Percentiles rank a stretch among this genome's conserved stretches.
phyloP scores from a whole-genome alignment of 139 green algal species.

The Zygnema circumcarinatum region DNA sequence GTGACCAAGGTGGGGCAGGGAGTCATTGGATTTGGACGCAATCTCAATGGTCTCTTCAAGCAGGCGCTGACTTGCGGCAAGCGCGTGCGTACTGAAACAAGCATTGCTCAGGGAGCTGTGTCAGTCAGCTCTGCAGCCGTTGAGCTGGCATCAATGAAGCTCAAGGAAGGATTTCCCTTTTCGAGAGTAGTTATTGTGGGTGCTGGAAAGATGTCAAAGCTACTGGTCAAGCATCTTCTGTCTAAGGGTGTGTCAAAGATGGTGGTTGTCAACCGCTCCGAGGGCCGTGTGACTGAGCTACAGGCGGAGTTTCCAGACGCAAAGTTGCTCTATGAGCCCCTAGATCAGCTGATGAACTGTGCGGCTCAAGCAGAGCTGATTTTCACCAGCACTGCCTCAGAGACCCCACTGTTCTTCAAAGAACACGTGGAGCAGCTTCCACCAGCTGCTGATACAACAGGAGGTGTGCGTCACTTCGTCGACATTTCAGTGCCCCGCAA shows the following conservation, averaged over 20 bases:
- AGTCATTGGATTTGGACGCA: slow-evolving; percentile 88
- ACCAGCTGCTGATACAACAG: slow-evolving; percentile 69
- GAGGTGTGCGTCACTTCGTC: slow-evolving; percentile 89
- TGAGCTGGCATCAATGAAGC: slow-evolving; percentile 96
- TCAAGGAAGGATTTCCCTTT: slow-evolving; percentile 85
- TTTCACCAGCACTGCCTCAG: slow-evolving; percentile 83
- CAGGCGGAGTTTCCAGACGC: slow-evolving; percentile 95
- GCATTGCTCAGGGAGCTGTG: slow-evolving; percentile 91
- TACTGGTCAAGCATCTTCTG: slow-evolving; percentile 97
- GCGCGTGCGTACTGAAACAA: slow-evolving; percentile 93
- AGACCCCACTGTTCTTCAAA: slow-evolving; percentile 64
- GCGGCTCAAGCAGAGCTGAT: slow-evolving; percentile 84
- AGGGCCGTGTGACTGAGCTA: slow-evolving; percentile 87
- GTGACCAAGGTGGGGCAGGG: slow-evolving; percentile 92
- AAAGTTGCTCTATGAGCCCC: slow-evolving; percentile 90
- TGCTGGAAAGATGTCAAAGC: slow-evolving; percentile 95
- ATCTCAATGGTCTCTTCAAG: slow-evolving; percentile 99
- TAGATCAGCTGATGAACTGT: slow-evolving; percentile 87
- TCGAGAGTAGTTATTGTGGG: slow-evolving; percentile 93
- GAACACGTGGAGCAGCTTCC: slow-evolving; percentile 67
- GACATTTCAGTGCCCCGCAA: slow-evolving; percentile 99
- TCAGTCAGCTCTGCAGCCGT: slow-evolving; percentile 93
- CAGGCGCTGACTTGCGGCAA: slow-evolving; percentile 96
- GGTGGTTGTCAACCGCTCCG: slow-evolving; percentile 90
- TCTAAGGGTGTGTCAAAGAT: slow-evolving; percentile 94